Evolutionary conservation across 345 rosid genomes (phyloP).

Genomic region (Cardiospermum halicacabum): DNA sequence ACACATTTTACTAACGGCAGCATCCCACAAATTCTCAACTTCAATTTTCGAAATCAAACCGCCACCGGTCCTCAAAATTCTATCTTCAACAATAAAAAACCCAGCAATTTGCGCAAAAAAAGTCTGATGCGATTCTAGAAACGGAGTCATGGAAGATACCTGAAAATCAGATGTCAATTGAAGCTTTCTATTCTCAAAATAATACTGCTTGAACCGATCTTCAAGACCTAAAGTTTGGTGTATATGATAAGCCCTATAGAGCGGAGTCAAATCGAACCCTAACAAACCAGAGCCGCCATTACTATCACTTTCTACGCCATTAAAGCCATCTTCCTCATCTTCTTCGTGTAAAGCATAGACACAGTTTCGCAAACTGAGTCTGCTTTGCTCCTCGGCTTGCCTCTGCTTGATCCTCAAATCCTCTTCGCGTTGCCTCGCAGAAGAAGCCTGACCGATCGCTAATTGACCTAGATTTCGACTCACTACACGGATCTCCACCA

Average conservation of each 20-base stretch:
- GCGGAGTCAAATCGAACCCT: constrained; percentile 79
- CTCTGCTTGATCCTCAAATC: constrained; percentile 93
- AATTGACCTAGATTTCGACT: constrained; percentile 87
- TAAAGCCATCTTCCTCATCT: constrained; percentile 46
- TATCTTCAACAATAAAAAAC: constrained; percentile 88
- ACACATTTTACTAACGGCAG: constrained; percentile 94
- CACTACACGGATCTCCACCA: constrained; percentile 93
- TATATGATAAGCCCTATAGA: constrained; percentile 85
- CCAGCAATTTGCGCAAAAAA: constrained; percentile 97
- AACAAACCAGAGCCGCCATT: constrained; percentile 45
- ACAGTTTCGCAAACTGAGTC: constrained; percentile 83
- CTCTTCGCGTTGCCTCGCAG: constrained; percentile 90
- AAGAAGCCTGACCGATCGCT: constrained; percentile 94
- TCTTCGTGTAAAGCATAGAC: constrained; percentile 84
- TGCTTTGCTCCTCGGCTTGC: constrained; percentile 93
- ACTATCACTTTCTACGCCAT: constrained; percentile 20
- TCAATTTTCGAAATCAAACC: constrained; percentile 76
- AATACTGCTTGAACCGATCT: constrained; percentile 81
- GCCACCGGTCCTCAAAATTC: constrained; percentile 85
- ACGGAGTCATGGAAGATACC: constrained; percentile 97
- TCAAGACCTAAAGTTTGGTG: constrained; percentile 84
- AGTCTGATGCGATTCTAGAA: constrained; percentile 95
- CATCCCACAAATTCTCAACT: constrained; percentile 92
- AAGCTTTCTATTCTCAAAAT: constrained; percentile 86
- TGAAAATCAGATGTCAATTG: constrained; percentile 94